phyloP scores from a whole-genome alignment of 1,284 basidiomycete genomes.

The Boletellus sp. region DNA sequence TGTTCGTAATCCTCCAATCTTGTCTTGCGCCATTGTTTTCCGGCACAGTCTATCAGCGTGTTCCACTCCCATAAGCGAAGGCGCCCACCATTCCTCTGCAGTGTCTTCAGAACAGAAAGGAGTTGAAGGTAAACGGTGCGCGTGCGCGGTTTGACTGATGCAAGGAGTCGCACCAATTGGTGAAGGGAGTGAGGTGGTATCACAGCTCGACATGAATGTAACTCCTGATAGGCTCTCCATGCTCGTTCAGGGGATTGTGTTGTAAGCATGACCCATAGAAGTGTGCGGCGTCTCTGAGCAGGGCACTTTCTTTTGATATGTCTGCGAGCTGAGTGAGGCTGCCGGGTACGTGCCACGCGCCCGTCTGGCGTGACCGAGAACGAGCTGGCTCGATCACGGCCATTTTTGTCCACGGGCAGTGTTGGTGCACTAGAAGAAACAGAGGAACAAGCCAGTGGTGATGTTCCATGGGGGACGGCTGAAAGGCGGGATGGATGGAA shows the following conservation, averaged over 20 bases:
- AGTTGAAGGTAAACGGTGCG: conserved; percentile 58
- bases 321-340: background rate
- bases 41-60: conserved; percentile 61
- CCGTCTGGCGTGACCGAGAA: conserved; percentile 6
- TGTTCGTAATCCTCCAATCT: conserved; percentile 52
- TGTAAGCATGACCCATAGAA: conserved; percentile 32
- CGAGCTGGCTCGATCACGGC: conserved; percentile 1
- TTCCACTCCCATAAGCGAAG: conserved; percentile 70
- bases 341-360: background rate
- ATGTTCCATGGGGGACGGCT: conserved; percentile 1
- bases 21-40: conserved; percentile 60
- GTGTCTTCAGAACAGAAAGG: conserved; percentile 54
- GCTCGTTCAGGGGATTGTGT: conserved; percentile 44
- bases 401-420: conserved; percentile 1
- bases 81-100: conserved; percentile 49
- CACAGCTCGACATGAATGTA: conserved; percentile 30
- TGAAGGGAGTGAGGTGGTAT: conserved; percentile 57
- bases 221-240: conserved; percentile 57
- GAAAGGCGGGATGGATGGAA: background rate
- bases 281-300: conserved; percentile 22
- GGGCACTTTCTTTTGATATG: conserved; percentile 15
- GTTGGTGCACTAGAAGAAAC: background rate
- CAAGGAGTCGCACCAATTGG: conserved; percentile 53
- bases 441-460: background rate
- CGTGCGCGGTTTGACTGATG: conserved; percentile 50